Evolutionary conservation across 805 yeast species (phyloP), one percentile per base, ranked within the genome.

Genomic region (Metschnikowia noctiluminum): DNA sequence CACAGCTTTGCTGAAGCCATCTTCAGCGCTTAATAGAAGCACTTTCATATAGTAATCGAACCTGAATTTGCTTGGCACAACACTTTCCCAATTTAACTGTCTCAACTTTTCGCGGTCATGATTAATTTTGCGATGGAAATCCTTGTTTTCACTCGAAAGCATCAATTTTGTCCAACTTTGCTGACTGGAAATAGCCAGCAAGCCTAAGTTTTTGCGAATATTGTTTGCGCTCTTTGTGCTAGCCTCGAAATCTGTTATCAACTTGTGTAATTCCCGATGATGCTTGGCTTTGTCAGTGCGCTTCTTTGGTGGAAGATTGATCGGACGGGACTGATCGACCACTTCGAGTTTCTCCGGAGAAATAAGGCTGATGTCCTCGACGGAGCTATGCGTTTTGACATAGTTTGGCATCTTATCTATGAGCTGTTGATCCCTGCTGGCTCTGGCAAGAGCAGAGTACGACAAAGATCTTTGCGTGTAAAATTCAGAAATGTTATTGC

Each of bases 301-400:
- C 36, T 72, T 69, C 61, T 85, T 85, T 6, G 89, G 89, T 6
- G 91, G 91, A 40, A 84, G 62, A 78, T 88, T 82, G 43, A 81
- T 76, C 3, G 91, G 91, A 55, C 91, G 73, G 1, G 89, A 77
- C 39, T 80, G 81, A 44, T 84, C 76, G 35, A 84, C 64, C 10
- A 68, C 63, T 26, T 73, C 74, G 35, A 82, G 61, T 56, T 85
- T 85, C 57, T 84, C 86, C 1, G 73, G 76, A 0, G 89, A 84
- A 1, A 85, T 76, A 34, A 86, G 65, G 15, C 46, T 50, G 43
- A 57, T 28, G 34, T 57, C 59, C 13, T 54, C 50, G 8, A 45
- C 46, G 13, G 74, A 68, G 7, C 69, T 63, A 51, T 73, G 78
- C 1, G 71, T 62, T 48, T 63, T 68, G 34, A 73, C 62, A 48